Percentiles rank a stretch among this genome's conserved stretches.
Evolutionary conservation across 1,284 basidiomycete genomes (phyloP).

Genomic region (Papiliotrema terrestris): DNA sequence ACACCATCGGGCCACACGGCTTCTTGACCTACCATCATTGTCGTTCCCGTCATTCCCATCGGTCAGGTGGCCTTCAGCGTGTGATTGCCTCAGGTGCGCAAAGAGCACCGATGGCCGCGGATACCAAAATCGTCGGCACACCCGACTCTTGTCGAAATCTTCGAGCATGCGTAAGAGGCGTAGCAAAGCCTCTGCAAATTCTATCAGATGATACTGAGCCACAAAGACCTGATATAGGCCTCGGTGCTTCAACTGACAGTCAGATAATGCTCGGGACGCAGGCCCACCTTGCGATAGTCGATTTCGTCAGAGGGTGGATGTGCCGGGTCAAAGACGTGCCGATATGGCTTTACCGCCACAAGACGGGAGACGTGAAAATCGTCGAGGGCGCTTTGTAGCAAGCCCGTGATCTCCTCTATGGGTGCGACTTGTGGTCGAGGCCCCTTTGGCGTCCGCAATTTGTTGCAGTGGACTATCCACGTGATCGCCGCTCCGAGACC

Average conservation of each 20-base stretch:
- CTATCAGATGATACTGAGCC: constrained; percentile 68
- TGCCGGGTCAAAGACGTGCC: constrained; percentile 57
- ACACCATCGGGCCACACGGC: background rate
- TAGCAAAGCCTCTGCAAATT: constrained; percentile 54
- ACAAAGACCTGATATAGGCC: constrained; percentile 62
- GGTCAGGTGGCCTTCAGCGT: constrained; percentile 21
- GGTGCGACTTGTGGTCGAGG: constrained; percentile 1
- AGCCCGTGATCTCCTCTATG: constrained; percentile 7
- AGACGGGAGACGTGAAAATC: constrained; percentile 53
- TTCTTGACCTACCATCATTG: constrained; percentile 22
- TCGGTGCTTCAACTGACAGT: constrained; percentile 37
- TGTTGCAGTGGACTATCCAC: constrained; percentile 33
- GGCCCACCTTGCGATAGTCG: constrained; percentile 2
- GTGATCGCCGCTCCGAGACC: constrained; percentile 29
- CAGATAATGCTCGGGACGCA: background rate
- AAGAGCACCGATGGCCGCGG: constrained; percentile 53
- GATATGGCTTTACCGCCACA: constrained; percentile 66
- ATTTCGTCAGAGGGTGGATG: constrained; percentile 15
- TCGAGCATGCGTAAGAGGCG: constrained; percentile 58
- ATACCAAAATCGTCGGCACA: constrained; percentile 61
- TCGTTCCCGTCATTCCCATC: constrained; percentile 30
- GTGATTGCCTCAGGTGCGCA: constrained; percentile 22
- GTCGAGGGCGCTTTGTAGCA: constrained; percentile 47
- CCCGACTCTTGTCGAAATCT: constrained; percentile 58
- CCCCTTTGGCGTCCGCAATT: constrained; percentile 12